Percentiles rank a stretch among this genome's conserved stretches.
phyloP scores from a whole-genome alignment of 176 grass and related monocot species.

The Hordeum vulgare region MorexV3_pseudomolecules_assembly NC_058519.1:110947177-110947676 shows the following conservation, averaged over 20 bases:
- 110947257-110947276: slow-evolving; percentile 51
- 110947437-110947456: slow-evolving; percentile 77
- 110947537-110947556: slow-evolving; percentile 77
- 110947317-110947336: not conserved
- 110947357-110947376: not conserved
- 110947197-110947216: slow-evolving; percentile 78
- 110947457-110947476: slow-evolving; percentile 50
- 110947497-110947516: slow-evolving; percentile 41
- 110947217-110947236: slow-evolving; percentile 53
- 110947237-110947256: slow-evolving; percentile 36
- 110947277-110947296: slow-evolving; percentile 38
- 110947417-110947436: slow-evolving; percentile 49
- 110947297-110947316: slow-evolving; percentile 7
- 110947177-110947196: slow-evolving; percentile 73
- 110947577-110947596: slow-evolving; percentile 72
- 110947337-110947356: not conserved
- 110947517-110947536: slow-evolving; percentile 72
- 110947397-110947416: slow-evolving; percentile 34
- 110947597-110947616: slow-evolving; percentile 65
- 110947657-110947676: slow-evolving; percentile 39
- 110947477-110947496: slow-evolving; percentile 44
- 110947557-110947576: slow-evolving; percentile 98
- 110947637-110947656: slow-evolving; percentile 18
- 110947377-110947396: slow-evolving; percentile 34
- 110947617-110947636: slow-evolving; percentile 31